Conservation (phyloP, 2,329 filamentous ascomycete genomes). For the Nigrograna mackinnonii region DNA sequence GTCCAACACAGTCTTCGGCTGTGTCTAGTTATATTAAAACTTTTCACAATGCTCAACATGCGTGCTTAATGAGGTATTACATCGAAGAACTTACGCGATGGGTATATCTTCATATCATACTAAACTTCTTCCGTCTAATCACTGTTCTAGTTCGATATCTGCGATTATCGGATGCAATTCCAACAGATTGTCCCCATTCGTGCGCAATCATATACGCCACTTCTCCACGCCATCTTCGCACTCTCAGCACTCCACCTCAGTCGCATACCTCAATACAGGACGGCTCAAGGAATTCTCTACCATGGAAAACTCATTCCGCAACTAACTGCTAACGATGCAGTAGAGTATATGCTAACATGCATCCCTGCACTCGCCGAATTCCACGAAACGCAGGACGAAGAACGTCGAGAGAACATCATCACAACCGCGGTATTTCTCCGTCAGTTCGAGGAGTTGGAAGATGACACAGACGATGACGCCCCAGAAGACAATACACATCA, state of each 20-base stretch:
- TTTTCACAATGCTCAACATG: background rate
- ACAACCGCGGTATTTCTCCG: slow-evolving; percentile 2
- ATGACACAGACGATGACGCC: background rate
- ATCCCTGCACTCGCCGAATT: slow-evolving; percentile 1
- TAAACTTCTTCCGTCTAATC: background rate
- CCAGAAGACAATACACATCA: background rate
- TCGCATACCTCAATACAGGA: background rate
- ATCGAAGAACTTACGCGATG: slow-evolving; percentile 1
- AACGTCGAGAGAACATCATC: slow-evolving; percentile 2
- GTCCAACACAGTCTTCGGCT: background rate
- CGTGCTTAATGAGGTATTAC: slow-evolving; percentile 3
- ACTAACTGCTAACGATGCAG: background rate
- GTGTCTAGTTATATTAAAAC: background rate
- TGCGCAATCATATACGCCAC: background rate
- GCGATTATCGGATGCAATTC: background rate
- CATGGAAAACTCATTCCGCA: background rate
- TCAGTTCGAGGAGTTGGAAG: slow-evolving; percentile 3
- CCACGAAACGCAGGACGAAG: background rate
- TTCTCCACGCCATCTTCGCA: slow-evolving; percentile 3
- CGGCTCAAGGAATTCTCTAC: slow-evolving; percentile 1
- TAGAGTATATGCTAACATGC: slow-evolving; percentile 5
- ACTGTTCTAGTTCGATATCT: background rate
- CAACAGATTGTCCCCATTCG: background rate
- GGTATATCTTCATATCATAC: background rate
- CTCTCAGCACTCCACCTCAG: background rate